phyloP scores from a whole-genome alignment of 2,329 filamentous ascomycete species.

The Monilinia laxa region DNA sequence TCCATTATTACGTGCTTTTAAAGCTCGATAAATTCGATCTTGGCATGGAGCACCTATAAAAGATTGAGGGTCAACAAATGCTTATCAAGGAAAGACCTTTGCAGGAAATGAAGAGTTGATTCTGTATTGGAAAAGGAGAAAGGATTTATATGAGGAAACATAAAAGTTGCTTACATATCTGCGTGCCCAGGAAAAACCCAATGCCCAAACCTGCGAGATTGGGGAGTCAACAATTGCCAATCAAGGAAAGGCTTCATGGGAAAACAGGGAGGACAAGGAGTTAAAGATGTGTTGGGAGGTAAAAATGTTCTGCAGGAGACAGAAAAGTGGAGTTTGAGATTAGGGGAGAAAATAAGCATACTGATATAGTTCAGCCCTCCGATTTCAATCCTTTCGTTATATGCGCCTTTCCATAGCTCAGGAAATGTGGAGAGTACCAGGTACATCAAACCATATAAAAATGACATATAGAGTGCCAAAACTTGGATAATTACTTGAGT shows the following conservation, averaged over 20 bases:
- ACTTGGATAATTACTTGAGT: conserved; percentile 55
- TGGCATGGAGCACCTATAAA: conserved; percentile 38
- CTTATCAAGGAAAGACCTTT: conserved; percentile 21
- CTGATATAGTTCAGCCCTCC: conserved; percentile 56
- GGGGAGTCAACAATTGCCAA: too few relatives aligned
- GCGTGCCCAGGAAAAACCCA: background rate
- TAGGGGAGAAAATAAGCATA: background rate
- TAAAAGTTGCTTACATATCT: background rate
- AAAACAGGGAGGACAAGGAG: too few relatives aligned
- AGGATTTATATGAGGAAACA: background rate
- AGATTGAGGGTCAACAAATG: background rate
- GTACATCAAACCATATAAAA: conserved; percentile 55
- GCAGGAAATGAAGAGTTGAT: background rate
- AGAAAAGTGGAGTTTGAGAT: background rate
- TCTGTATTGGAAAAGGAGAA: background rate
- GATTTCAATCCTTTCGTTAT: conserved; percentile 55
- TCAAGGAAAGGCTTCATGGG: too few relatives aligned
- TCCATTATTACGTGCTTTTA: conserved; percentile 37
- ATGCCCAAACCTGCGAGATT: too few relatives aligned
- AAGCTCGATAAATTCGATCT: conserved; percentile 36
- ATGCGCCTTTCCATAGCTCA: conserved; percentile 54
- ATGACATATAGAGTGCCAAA: conserved; percentile 52
- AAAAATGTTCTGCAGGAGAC: background rate
- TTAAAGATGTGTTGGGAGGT: too few relatives aligned
- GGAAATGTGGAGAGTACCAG: conserved; percentile 61